Conservation (phyloP, 139 green algal genomes). For the Tetratostichococcus sp. region DNA sequence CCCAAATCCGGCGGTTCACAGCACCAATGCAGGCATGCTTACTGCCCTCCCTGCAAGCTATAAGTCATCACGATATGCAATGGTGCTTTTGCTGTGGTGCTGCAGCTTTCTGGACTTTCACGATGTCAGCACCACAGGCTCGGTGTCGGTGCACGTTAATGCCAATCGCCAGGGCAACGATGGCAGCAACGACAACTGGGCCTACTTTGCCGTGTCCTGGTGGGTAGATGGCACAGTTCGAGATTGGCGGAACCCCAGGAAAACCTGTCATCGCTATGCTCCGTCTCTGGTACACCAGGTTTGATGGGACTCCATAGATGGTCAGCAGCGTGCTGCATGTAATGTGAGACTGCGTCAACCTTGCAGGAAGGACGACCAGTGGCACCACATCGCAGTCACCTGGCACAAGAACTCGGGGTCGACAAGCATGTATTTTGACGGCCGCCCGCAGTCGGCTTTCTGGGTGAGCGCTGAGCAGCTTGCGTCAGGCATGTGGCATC, state of each 20-base stretch:
- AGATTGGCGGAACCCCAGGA: not conserved
- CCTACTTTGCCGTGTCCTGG: constrained; percentile 75
- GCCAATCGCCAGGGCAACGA: constrained; percentile 58
- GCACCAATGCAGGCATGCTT: too few species aligned
- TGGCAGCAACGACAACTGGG: constrained; percentile 51
- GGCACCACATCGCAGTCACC: constrained; percentile 80
- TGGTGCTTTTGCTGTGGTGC: not conserved
- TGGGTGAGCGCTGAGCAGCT: constrained; percentile 27
- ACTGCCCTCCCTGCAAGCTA: too few species aligned
- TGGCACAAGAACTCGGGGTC: constrained; percentile 60
- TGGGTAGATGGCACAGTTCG: constrained; percentile 15
- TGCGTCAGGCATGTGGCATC: too few species aligned
- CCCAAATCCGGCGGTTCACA: too few species aligned
- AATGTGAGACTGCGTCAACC: not conserved
- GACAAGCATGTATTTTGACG: constrained; percentile 70
- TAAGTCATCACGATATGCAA: too few species aligned
- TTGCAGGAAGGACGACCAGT: constrained; percentile 64
- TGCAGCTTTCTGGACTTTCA: constrained; percentile 12
- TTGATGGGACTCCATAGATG: too few species aligned
- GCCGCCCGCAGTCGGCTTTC: constrained; percentile 46
- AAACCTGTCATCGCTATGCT: too few species aligned
- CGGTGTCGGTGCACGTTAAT: constrained; percentile 79
- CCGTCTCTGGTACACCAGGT: too few species aligned
- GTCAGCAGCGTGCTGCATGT: not conserved
- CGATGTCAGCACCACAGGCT: constrained; percentile 42